Percentiles rank a stretch among this genome's conserved stretches.
These are phyloP conservation scores for Claviceps arundinis DNA, from an alignment of 2,329 filamentous ascomycete species.

Conservation along the genomic window DNA sequence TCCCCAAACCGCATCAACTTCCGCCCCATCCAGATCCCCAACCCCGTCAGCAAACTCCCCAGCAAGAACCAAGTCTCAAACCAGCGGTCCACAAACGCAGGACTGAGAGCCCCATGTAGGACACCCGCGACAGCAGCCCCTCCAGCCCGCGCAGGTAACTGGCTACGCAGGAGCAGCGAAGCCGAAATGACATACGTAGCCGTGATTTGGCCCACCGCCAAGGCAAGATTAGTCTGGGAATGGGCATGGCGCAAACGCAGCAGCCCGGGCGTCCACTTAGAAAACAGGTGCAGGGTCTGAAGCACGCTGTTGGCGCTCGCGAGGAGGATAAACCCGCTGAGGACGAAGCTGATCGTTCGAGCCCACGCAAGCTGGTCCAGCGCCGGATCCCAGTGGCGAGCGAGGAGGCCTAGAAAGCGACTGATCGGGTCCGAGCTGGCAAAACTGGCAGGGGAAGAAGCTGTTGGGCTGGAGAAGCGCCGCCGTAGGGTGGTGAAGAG, in stretches of 20 bases:
- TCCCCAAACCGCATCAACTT: constrained; percentile 41
- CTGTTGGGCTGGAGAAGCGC: constrained; percentile 8
- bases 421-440: constrained; percentile 70
- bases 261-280: constrained; percentile 59
- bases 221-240: constrained; percentile 63
- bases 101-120: constrained; percentile 58
- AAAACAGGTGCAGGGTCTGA: constrained; percentile 75
- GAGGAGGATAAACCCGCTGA: constrained; percentile 71
- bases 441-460: constrained; percentile 34
- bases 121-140: constrained; percentile 60
- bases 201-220: constrained; percentile 67
- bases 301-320: constrained; percentile 70
- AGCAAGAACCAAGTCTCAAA: constrained; percentile 78
- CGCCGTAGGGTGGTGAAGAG: constrained; percentile 54
- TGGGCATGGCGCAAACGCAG: constrained; percentile 58
- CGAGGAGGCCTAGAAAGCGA: constrained; percentile 65
- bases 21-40: constrained; percentile 61
- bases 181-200: constrained; percentile 79
- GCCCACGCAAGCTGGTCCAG: constrained; percentile 75
- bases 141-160: constrained; percentile 64
- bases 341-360: constrained; percentile 69
- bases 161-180: constrained; percentile 62
- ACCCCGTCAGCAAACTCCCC: constrained; percentile 50
- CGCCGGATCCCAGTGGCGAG: constrained; percentile 71
- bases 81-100: constrained; percentile 54